A percentile compares a stretch with the other conserved stretches of the same genome.
Conservation (phyloP, 1,284 basidiomycete species). For the Sporisorium sorghi region DNA sequence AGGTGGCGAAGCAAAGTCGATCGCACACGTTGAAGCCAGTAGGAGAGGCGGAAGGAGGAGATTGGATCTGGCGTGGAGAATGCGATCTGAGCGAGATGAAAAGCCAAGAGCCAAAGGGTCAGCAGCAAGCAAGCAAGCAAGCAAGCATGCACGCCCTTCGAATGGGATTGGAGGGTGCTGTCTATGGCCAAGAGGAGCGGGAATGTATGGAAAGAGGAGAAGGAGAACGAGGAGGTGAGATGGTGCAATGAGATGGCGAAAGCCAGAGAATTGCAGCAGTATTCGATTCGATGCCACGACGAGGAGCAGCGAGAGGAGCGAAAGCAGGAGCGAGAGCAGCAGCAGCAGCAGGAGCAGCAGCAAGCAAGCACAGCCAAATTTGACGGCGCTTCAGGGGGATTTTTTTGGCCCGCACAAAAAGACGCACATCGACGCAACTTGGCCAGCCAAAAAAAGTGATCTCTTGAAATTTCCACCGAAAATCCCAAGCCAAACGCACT, state of each 20-base stretch:
- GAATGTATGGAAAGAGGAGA: not conserved
- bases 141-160: slow-evolving; percentile 3
- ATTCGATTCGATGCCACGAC: not conserved
- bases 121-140: too few species aligned
- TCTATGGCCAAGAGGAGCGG: not conserved
- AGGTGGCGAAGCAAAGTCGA: too few species aligned
- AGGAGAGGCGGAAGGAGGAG: not conserved
- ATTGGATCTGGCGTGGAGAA: too few species aligned
- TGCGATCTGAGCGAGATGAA: not conserved
- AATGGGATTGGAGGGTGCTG: not conserved
- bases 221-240: not conserved
- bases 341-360: not conserved
- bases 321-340: not conserved
- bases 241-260: not conserved
- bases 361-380: too few species aligned
- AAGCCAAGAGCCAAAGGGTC: not conserved
- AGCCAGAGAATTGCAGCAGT: not conserved
- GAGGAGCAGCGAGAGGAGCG: too few species aligned
- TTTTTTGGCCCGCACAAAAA: too few species aligned
- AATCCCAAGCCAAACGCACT: not conserved
- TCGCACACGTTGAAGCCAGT: too few species aligned
- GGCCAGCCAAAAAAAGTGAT: not conserved
- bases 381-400: too few species aligned
- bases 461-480: too few species aligned
- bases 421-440: too few species aligned